Base-by-base conservation (phyloP, 208 protist species). In the Phytomonas francai region DNA sequence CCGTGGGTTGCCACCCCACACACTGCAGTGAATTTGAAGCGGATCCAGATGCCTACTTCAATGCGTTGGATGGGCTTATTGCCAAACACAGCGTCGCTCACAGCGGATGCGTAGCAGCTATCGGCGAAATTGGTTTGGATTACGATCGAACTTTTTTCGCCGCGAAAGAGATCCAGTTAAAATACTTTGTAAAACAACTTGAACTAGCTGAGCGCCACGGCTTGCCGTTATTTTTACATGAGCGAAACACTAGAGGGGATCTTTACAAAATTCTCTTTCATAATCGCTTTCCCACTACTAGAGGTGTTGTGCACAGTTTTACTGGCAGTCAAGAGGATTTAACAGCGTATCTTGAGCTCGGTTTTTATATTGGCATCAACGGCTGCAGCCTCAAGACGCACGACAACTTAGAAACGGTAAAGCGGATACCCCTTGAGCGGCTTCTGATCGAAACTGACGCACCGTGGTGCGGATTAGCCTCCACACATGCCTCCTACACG, bases 261-360 rank as follows among this genome's bases (percentile, higher is more conserved):
- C 97, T 98, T 65, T 80, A 92, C 14, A 27, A 73, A n/a, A 34
- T 93, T 11, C 78, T 97, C 63, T 91, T 3, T 91, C 74, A 80
- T 59, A 30, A 32, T 30, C 8, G 45, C 31, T 39, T 39, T 22
- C 31, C 22, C 29, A 19, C 42, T 31, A 65, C 86, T 60, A 36
- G 68, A 9, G 87, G 85, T 33, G 91, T 99, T 9, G 95, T 98
- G 45, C 97, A 99, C 79, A 98, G 91, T 65, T 99, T 97, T 74
- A 97, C 91, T 57, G 97, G 95, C 22, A 79, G 73, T 16, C 59
- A 34, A 11, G 90, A 96, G 70, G 89, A 97, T 65, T 82, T 97
- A 62, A 75, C 85, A 19, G 68, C 68, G 31, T 73, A 94, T 27
- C 71, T 96, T 19, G 61, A 59, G 63, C 76, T 97, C 78, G 86